These are phyloP conservation scores for Cucumis sativus DNA, from an alignment of 306 rosid genomes.

Conservation along the genomic window Cucumber_9930_V3 NC_026655.2:3443501-3444000, in stretches of 20 bases:
- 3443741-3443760: background rate
- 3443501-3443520: conserved; percentile 26
- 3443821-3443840: background rate
- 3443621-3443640: conserved; percentile 28
- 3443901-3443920: background rate
- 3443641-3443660: conserved; percentile 56
- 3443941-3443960: too few relatives aligned
- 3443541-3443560: conserved; percentile 63
- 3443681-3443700: conserved; percentile 38
- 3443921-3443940: background rate
- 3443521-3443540: conserved; percentile 57
- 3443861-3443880: background rate
- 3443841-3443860: background rate
- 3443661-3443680: conserved; percentile 67
- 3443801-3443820: background rate
- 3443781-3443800: background rate
- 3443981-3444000: background rate
- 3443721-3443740: background rate
- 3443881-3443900: background rate
- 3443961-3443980: background rate
- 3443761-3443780: background rate
- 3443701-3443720: background rate
- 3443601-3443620: conserved; percentile 34
- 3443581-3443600: conserved; percentile 43
- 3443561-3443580: conserved; percentile 43